Evolutionary conservation across 768 basidiomycete genomes (phyloP).

Genomic region (Termitomyces sp.): DNA sequence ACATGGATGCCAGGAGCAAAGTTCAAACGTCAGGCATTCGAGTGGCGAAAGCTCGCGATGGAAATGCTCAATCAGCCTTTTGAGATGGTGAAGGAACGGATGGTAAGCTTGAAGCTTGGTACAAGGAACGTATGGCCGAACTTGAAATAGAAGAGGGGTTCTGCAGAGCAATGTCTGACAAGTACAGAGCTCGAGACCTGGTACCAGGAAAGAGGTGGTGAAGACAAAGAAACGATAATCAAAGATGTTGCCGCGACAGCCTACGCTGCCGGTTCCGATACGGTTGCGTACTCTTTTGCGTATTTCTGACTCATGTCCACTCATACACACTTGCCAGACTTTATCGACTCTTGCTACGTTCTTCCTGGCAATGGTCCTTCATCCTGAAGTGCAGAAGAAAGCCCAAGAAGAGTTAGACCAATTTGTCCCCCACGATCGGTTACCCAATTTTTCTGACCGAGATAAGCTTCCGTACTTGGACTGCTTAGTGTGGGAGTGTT

Average conservation of each 20-base stretch:
- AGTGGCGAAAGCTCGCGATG: conserved; percentile 28
- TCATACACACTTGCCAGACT: conserved; percentile 21
- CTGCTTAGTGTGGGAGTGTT: conserved; percentile 32
- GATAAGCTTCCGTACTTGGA: conserved; percentile 33
- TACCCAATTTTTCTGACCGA: conserved; percentile 35
- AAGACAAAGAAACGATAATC: conserved; percentile 8
- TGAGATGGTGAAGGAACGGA: conserved; percentile 5
- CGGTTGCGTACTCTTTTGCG: not conserved
- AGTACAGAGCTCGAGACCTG: not conserved
- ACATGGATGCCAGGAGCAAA: conserved; percentile 45
- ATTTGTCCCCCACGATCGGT: conserved; percentile 30
- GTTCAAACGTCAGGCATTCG: conserved; percentile 37
- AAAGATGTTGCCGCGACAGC: conserved; percentile 9
- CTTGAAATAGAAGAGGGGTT: not conserved
- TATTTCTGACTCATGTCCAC: not conserved
- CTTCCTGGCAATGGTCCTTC: conserved; percentile 33
- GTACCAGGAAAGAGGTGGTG: not conserved
- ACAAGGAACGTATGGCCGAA: not conserved
- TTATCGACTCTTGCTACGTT: conserved; percentile 31
- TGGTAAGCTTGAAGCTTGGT: not conserved
- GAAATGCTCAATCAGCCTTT: conserved; percentile 35
- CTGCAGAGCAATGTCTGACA: not conserved
- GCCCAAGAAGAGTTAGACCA: conserved; percentile 38
- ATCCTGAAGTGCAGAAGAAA: conserved; percentile 32
- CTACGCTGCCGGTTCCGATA: conserved; percentile 12